Conservation (phyloP, 1,284 basidiomycete species). For the Athelia psychrophila region DNA sequence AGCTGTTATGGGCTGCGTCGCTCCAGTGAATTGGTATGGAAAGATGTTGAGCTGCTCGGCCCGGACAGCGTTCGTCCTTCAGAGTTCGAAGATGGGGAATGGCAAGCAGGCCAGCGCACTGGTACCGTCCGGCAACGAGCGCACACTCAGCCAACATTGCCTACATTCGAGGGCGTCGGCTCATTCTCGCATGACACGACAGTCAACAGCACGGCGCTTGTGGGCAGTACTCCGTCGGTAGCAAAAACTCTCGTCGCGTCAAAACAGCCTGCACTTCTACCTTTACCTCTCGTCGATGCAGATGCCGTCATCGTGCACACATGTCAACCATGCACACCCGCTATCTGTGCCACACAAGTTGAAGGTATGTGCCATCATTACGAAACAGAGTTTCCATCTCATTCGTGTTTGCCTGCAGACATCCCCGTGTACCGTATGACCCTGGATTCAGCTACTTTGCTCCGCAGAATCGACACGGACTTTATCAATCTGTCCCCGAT, state of each 20-base stretch:
- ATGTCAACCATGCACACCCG: conserved; percentile 54
- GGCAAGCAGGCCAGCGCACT: conserved; percentile 22
- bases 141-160: conserved; percentile 29
- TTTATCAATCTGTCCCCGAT: conserved; percentile 70
- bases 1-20: neutral
- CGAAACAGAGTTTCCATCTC: conserved; percentile 8
- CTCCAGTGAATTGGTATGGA: conserved; percentile 34
- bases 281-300: neutral
- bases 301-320: conserved; percentile 49
- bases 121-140: conserved; percentile 31
- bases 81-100: conserved; percentile 41
- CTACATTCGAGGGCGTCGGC: conserved; percentile 13
- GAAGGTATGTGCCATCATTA: conserved; percentile 48
- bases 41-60: conserved; percentile 46
- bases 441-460: conserved; percentile 47
- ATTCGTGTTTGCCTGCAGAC: conserved; percentile 33
- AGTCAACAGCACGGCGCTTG: neutral
- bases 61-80: conserved; percentile 43
- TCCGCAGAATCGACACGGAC: conserved; percentile 70
- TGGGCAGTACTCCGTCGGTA: too few species aligned
- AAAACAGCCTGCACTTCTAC: neutral
- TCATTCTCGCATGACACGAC: neutral
- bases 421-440: conserved; percentile 69
- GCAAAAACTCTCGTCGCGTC: too few species aligned
- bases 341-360: conserved; percentile 60